A percentile compares a stretch with the other conserved stretches of the same genome.
phyloP scores from a whole-genome alignment of 179 eudicot species.

The Patellifolia procumbens region DNA sequence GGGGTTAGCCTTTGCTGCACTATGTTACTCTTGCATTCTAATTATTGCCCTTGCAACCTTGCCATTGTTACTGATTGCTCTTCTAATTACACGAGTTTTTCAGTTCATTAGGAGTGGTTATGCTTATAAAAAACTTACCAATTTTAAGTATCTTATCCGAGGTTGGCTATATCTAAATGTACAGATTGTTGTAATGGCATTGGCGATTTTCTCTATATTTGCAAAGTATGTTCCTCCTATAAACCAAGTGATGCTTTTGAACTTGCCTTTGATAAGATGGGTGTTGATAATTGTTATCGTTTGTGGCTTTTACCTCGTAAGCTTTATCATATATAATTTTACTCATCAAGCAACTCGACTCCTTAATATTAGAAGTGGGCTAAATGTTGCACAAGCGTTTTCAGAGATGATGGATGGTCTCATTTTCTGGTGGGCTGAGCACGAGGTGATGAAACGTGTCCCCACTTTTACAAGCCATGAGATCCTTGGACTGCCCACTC shows the following conservation, averaged over 20 bases:
- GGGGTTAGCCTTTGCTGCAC: background rate
- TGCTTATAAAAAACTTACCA: background rate
- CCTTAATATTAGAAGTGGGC: background rate
- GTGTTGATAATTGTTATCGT: constrained; percentile 6
- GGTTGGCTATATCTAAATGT: background rate
- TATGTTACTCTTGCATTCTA: background rate
- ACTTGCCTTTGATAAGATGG: constrained; percentile 19
- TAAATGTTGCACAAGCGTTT: background rate
- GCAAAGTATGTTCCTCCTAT: constrained; percentile 19
- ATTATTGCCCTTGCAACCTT: background rate
- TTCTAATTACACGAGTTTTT: background rate
- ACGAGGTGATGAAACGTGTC: constrained; percentile 11
- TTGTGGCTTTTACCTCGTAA: constrained; percentile 2
- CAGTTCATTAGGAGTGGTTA: constrained; percentile 5
- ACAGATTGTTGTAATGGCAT: background rate
- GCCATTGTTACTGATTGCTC: background rate
- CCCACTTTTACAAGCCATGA: constrained; percentile 11
- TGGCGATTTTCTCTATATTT: constrained; percentile 15
- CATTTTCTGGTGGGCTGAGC: constrained; percentile 9
- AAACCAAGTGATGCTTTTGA: background rate
- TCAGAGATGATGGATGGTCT: constrained; percentile 23
- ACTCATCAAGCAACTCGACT: background rate
- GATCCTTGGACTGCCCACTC: constrained; percentile 16
- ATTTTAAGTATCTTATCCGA: background rate
- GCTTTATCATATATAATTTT: background rate